Percentiles rank a stretch among this genome's conserved stretches.
phyloP scores from a whole-genome alignment of 164 flowering plant genomes.

The Annona cherimola region DNA sequence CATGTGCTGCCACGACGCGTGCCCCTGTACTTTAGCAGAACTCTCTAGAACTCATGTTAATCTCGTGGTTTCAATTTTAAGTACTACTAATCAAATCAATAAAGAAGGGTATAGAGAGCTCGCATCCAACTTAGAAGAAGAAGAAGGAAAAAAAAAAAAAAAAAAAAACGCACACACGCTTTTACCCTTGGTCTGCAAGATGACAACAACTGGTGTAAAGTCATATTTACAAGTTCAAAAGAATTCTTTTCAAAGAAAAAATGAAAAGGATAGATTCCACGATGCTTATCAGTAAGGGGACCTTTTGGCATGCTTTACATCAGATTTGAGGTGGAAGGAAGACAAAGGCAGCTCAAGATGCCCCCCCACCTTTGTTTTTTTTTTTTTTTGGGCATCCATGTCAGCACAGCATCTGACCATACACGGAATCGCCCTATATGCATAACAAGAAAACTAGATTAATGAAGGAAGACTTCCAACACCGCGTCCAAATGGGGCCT shows the following conservation, averaged over 20 bases:
- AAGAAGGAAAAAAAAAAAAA: too few species aligned
- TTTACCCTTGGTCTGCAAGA: neutral
- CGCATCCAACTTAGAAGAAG: neutral
- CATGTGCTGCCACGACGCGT: neutral
- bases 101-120: neutral
- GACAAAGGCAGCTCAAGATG: slow-evolving; percentile 1
- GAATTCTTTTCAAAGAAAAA: too few species aligned
- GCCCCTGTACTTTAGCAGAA: neutral
- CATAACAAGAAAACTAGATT: neutral
- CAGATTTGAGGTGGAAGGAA: slow-evolving; percentile 3
- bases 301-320: neutral
- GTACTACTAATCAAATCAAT: neutral
- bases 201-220: neutral
- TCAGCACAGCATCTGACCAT: neutral
- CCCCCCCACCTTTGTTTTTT: neutral
- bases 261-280: neutral
- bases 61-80: neutral
- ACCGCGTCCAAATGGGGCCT: neutral
- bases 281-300: neutral
- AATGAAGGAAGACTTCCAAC: neutral
- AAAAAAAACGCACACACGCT: neutral
- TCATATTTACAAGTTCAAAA: too few species aligned
- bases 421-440: neutral
- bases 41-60: neutral
- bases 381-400: neutral